Evolutionary conservation across 2,329 filamentous ascomycete species (phyloP).

Genomic region (Cladophialophora psammophila): DNA sequence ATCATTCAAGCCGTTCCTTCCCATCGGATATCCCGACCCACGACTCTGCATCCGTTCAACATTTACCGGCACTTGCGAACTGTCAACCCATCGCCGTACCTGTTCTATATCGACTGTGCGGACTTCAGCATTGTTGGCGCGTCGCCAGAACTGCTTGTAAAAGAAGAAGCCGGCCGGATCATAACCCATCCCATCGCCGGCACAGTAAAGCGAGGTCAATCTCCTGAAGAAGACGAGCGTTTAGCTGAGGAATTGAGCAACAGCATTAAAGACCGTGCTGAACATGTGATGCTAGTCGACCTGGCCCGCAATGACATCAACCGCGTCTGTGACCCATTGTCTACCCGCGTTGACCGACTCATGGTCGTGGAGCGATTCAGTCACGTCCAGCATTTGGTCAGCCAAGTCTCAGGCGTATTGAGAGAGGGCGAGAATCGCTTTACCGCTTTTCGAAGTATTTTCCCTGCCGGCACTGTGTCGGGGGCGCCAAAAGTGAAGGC

Average conservation of each 20-base stretch:
- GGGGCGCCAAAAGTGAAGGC: conserved; percentile 95
- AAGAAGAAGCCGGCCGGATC: conserved; percentile 83
- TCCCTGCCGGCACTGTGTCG: conserved; percentile 94
- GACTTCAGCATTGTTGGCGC: conserved; percentile 96
- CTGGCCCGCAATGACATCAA: conserved; percentile 96
- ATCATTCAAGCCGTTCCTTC: conserved; percentile 98
- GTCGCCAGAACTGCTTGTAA: conserved; percentile 92
- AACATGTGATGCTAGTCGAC: conserved; percentile 98
- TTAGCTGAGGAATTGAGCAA: conserved; percentile 78
- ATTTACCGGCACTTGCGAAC: conserved; percentile 95
- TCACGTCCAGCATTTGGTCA: conserved; percentile 96
- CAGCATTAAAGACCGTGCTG: conserved; percentile 88
- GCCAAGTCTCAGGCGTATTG: conserved; percentile 91
- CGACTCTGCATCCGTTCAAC: conserved; percentile 93
- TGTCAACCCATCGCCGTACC: conserved; percentile 96
- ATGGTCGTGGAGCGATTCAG: conserved; percentile 96
- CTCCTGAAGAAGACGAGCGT: conserved; percentile 78
- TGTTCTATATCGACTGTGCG: conserved; percentile 92
- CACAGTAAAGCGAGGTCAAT: conserved; percentile 86
- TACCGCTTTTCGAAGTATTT: conserved; percentile 94
- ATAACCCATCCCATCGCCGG: conserved; percentile 98
- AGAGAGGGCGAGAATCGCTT: conserved; percentile 85
- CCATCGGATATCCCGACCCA: conserved; percentile 88
- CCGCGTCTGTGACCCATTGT: conserved; percentile 87
- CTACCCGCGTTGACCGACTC: conserved; percentile 87